Evolutionary conservation across 352 stramenopile species (phyloP).

Genomic region (Phytophthora chlamydospora): DNA sequence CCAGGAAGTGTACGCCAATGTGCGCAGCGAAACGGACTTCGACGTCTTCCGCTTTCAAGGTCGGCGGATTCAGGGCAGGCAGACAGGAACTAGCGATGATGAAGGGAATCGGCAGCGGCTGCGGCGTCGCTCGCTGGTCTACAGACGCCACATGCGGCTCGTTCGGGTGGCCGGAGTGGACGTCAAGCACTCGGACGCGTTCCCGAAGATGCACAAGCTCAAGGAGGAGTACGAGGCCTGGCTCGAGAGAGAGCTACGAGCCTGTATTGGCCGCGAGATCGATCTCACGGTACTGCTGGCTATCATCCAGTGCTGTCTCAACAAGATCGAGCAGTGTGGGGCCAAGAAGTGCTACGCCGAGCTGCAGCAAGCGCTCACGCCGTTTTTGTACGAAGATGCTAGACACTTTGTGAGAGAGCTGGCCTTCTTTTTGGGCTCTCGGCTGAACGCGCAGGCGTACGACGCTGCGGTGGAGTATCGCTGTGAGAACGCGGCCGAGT

Average conservation of each 20-base stretch:
- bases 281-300: constrained; percentile 72
- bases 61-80: constrained; percentile 13
- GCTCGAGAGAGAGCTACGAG: constrained; percentile 65
- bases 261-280: constrained; percentile 70
- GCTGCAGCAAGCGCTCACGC: constrained; percentile 52
- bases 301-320: constrained; percentile 67
- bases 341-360: constrained; percentile 46
- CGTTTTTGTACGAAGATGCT: constrained; percentile 73
- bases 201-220: constrained; percentile 56
- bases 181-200: constrained; percentile 15
- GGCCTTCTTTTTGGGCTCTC: constrained; percentile 65
- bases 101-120: constrained; percentile 18
- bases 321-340: constrained; percentile 51
- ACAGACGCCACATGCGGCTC: constrained; percentile 57
- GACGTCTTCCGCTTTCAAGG: constrained; percentile 59
- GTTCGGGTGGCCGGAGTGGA: constrained; percentile 48
- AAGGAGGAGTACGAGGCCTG: constrained; percentile 64
- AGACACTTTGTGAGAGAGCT: constrained; percentile 66
- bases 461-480: constrained; percentile 68
- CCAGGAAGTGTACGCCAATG: constrained; percentile 59
- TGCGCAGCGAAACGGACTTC: constrained; percentile 70
- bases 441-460: constrained; percentile 74
- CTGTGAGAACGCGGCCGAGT: constrained; percentile 51
- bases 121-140: constrained; percentile 62
- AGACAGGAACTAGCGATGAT: constrained; percentile 1